Conservation (phyloP, 2,329 filamentous ascomycete genomes). For the Aspergillus nomiae region DNA sequence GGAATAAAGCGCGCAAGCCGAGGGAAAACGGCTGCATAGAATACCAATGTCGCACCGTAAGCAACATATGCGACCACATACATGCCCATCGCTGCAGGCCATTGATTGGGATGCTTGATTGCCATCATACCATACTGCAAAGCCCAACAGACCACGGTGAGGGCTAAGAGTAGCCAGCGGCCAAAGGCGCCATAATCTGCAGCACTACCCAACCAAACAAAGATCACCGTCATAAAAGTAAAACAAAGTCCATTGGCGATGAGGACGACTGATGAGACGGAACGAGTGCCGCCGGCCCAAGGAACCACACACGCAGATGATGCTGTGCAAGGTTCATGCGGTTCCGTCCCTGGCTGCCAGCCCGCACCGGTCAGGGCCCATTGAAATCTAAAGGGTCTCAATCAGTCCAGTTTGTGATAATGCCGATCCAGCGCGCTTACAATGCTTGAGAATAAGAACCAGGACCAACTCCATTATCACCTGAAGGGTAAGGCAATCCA, state of each 20-base stretch:
- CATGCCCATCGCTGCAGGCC: slow-evolving; percentile 44
- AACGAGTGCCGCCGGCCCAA: slow-evolving; percentile 41
- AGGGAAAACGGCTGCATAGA: slow-evolving; percentile 46
- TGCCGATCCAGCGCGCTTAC: slow-evolving; percentile 17
- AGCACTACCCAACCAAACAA: slow-evolving; percentile 44
- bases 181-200: slow-evolving; percentile 48
- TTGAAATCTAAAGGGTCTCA: slow-evolving; percentile 37
- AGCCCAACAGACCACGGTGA: slow-evolving; percentile 46
- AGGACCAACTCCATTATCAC: slow-evolving; percentile 47
- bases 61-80: slow-evolving; percentile 45
- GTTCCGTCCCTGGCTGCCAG: slow-evolving; percentile 39
- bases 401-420: neutral
- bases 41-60: slow-evolving; percentile 46
- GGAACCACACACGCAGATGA: slow-evolving; percentile 43
- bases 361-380: slow-evolving; percentile 42
- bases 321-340: slow-evolving; percentile 31
- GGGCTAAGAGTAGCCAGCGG: slow-evolving; percentile 41
- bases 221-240: slow-evolving; percentile 46
- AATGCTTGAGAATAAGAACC: slow-evolving; percentile 45
- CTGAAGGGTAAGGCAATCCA: slow-evolving; percentile 13
- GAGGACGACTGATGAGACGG: slow-evolving; percentile 42
- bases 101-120: slow-evolving; percentile 39
- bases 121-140: slow-evolving; percentile 46
- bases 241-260: slow-evolving; percentile 48
- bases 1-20: slow-evolving; percentile 44